Conservation (phyloP, 495 filamentous ascomycete species). For the Aspergillus panamensis region DNA sequence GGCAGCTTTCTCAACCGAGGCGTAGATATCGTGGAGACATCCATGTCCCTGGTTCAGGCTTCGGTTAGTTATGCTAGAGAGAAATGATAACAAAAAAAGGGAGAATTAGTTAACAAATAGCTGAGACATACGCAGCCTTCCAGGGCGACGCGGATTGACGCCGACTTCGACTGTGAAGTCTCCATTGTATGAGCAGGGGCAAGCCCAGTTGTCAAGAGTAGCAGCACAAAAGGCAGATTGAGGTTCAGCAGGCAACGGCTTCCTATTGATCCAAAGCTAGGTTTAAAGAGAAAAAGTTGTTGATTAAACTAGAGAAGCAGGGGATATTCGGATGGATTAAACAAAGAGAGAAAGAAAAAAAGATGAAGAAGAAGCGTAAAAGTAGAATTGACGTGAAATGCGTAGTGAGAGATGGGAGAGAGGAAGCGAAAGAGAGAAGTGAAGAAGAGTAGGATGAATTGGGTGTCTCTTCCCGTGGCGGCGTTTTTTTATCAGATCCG, state of each 20-base stretch:
- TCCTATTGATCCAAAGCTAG: too few species aligned
- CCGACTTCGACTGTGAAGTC: constrained; percentile 1
- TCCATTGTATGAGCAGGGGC: constrained; percentile 11
- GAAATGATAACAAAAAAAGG: background rate
- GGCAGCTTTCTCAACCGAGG: constrained; percentile 61
- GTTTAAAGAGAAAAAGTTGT: too few species aligned
- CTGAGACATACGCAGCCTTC: constrained; percentile 73
- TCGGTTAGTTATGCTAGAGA: constrained; percentile 18
- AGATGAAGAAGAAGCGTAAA: too few species aligned
- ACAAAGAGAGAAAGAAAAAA: too few species aligned
- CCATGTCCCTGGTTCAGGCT: constrained; percentile 69
- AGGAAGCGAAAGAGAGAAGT: background rate
- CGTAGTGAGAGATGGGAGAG: background rate
- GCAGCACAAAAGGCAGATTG: background rate
- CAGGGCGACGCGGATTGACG: constrained; percentile 53
- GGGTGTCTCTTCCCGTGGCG: background rate
- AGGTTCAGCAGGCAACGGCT: background rate
- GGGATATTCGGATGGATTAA: too few species aligned
- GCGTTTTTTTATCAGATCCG: constrained; percentile 5
- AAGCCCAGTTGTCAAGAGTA: background rate
- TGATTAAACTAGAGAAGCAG: too few species aligned
- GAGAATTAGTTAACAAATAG: background rate
- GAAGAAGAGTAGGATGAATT: background rate
- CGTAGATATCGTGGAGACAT: constrained; percentile 84
- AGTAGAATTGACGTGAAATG: too few species aligned